Percentiles rank a stretch among this genome's conserved stretches.
phyloP scores from a whole-genome alignment of 2,329 filamentous ascomycete genomes.

The Fusarium illudens region DNA sequence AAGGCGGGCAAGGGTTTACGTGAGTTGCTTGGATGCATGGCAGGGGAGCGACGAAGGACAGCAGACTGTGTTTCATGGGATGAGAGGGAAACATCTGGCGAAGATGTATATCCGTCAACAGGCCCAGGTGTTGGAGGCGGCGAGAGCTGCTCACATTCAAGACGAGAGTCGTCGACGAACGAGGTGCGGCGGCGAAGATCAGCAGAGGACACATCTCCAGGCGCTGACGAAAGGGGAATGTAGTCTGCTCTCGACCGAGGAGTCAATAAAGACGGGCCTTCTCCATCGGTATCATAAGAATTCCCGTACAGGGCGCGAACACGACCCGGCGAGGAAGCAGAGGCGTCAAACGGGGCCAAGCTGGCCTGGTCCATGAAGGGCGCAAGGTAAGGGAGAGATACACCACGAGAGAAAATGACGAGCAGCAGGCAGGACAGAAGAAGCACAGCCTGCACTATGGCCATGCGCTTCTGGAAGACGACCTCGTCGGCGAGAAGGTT shows the following conservation, averaged over 20 bases:
- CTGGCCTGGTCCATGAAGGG: constrained; percentile 43
- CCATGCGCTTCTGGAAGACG: constrained; percentile 86
- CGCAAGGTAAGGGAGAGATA: constrained; percentile 48
- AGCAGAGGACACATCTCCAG: background rate
- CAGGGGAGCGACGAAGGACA: constrained; percentile 26
- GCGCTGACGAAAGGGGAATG: background rate
- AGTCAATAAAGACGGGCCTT: constrained; percentile 1
- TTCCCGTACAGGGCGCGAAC: constrained; percentile 27
- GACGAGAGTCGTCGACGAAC: constrained; percentile 12
- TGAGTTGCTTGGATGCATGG: constrained; percentile 36
- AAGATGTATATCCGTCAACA: constrained; percentile 20
- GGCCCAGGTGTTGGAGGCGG: constrained; percentile 39
- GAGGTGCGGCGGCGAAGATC: constrained; percentile 7
- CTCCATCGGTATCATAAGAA: constrained; percentile 12
- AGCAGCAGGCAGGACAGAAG: constrained; percentile 87
- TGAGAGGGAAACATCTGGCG: constrained; percentile 13
- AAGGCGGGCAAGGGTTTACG: constrained; percentile 56
- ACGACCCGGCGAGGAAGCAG: constrained; percentile 29
- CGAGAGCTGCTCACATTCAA: constrained; percentile 40
- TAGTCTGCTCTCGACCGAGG: constrained; percentile 23
- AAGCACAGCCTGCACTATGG: constrained; percentile 88
- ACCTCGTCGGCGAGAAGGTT: constrained; percentile 95
- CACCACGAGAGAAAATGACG: constrained; percentile 78
- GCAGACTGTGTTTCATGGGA: constrained; percentile 21
- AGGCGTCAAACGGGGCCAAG: constrained; percentile 31